A percentile compares a stretch with the other conserved stretches of the same genome.
Conservation (phyloP, 257 asterid species). For the Solanum ossicruentum region DNA sequence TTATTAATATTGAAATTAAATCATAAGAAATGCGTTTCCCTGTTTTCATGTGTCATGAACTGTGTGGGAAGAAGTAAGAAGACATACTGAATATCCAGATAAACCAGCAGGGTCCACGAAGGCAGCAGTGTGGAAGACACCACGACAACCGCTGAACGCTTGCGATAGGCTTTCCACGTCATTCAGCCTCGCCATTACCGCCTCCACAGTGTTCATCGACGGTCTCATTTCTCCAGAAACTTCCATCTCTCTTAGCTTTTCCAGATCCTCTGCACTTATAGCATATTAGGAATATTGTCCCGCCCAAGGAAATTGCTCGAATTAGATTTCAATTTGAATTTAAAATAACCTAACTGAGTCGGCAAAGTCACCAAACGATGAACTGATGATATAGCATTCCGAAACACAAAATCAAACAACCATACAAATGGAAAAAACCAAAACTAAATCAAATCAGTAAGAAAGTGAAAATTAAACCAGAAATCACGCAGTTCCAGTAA, state of each 20-base stretch:
- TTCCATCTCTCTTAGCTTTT: constrained; percentile 72
- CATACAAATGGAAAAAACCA: not conserved
- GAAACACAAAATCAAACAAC: not conserved
- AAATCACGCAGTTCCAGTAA: not conserved
- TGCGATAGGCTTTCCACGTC: constrained; percentile 41
- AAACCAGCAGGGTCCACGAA: constrained; percentile 84
- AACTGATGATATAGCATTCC: not conserved
- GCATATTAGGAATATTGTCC: not conserved
- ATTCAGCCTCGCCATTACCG: constrained; percentile 49
- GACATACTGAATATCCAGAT: constrained; percentile 81
- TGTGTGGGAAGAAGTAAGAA: not conserved
- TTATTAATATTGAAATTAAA: not conserved
- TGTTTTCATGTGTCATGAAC: not conserved
- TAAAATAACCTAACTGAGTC: not conserved
- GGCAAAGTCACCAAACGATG: not conserved
- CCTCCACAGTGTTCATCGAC: constrained; percentile 37
- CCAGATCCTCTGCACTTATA: constrained; percentile 66
- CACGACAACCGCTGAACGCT: constrained; percentile 72
- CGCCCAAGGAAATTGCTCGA: not conserved
- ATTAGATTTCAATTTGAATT: not conserved
- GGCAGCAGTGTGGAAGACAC: constrained; percentile 76
- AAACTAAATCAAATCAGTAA: not conserved
- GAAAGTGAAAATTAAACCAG: not conserved
- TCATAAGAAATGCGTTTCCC: not conserved
- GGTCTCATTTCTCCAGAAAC: constrained; percentile 68